These are phyloP conservation scores for Hibiscus trionum DNA, from an alignment of 345 rosid genomes.

Conservation along the genomic window DNA sequence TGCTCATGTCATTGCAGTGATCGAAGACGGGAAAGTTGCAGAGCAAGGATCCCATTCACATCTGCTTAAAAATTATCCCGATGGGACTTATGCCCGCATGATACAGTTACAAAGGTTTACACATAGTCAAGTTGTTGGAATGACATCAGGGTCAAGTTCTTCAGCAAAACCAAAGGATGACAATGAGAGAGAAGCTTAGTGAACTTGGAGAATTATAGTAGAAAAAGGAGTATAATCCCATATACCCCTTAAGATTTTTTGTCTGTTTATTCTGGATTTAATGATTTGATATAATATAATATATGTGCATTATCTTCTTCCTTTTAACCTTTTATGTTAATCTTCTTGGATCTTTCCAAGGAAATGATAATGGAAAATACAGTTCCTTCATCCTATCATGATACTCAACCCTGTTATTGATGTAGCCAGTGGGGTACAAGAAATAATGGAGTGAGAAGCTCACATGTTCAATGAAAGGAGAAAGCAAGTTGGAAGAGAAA, in stretches of 20 bases:
- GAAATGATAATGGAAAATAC: constrained; percentile 21
- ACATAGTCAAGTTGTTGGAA: constrained; percentile 72
- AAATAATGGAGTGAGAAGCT: constrained; percentile 21
- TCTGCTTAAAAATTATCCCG: constrained; percentile 72
- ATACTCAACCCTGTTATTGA: constrained; percentile 8
- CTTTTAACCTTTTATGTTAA: constrained; percentile 20
- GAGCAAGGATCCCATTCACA: constrained; percentile 94
- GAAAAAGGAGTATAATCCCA: constrained; percentile 23
- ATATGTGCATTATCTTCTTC: constrained; percentile 32
- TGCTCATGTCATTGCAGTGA: constrained; percentile 80
- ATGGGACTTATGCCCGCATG: constrained; percentile 86
- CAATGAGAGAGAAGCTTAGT: constrained; percentile 45
- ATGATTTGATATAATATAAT: constrained; percentile 47
- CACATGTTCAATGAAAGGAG: constrained; percentile 20
- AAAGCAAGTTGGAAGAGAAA: constrained; percentile 13
- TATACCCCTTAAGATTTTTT: constrained; percentile 26
- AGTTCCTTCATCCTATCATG: constrained; percentile 5
- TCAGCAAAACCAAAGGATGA: constrained; percentile 60
- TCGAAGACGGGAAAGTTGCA: constrained; percentile 89
- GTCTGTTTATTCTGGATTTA: constrained; percentile 18
- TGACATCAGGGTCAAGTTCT: constrained; percentile 77
- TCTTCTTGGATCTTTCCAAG: constrained; percentile 26
- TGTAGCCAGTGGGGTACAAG: constrained; percentile 24
- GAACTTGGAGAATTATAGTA: constrained; percentile 15
- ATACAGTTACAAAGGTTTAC: constrained; percentile 91